Conservation (phyloP, 257 asterid genomes). For the Knoxia roxburghii region DNA sequence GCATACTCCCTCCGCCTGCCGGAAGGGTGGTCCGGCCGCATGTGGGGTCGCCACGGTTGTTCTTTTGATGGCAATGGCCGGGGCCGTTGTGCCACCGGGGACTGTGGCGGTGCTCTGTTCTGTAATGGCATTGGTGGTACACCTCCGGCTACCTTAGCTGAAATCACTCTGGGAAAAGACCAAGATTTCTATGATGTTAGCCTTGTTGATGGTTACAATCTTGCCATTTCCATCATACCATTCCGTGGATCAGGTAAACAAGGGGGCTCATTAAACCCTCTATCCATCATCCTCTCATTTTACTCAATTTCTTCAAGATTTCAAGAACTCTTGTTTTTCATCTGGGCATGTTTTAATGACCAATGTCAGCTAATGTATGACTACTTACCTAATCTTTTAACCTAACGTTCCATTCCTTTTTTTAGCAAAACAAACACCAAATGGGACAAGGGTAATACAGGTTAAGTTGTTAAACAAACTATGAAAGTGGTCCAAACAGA, state of each 20-base stretch:
- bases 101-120: constrained; percentile 78
- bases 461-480: not conserved
- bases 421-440: no score
- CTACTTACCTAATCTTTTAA: not conserved
- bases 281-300: not conserved
- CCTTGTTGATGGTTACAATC: constrained; percentile 91
- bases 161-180: constrained; percentile 68
- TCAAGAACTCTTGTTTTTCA: not conserved
- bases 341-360: not conserved
- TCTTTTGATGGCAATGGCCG: constrained; percentile 59
- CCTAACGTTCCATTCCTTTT: no score
- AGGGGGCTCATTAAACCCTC: not conserved
- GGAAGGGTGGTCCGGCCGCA: constrained; percentile 80
- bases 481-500: constrained; percentile 1
- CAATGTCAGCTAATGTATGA: not conserved
- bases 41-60: constrained; percentile 96
- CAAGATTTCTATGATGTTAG: constrained; percentile 94
- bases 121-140: constrained; percentile 88
- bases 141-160: constrained; percentile 91
- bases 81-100: constrained; percentile 89
- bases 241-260: constrained; percentile 58
- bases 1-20: constrained; percentile 56
- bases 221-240: constrained; percentile 73
- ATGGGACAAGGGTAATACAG: no score
- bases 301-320: no score